phyloP scores from a whole-genome alignment of 257 asterid genomes.

The Plantago major region DNA sequence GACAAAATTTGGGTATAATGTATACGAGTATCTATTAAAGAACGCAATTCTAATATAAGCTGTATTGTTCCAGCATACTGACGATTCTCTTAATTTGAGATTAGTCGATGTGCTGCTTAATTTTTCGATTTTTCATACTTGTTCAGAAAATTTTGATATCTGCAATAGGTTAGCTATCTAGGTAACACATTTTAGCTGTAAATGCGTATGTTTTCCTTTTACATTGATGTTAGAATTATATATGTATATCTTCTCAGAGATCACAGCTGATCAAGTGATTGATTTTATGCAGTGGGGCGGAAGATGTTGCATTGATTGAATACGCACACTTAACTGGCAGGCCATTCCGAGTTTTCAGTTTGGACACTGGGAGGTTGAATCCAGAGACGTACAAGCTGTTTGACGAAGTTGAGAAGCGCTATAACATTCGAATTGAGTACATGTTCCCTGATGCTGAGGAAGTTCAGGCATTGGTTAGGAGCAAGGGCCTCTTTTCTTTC shows the following conservation, averaged over 20 bases:
- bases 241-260: not conserved
- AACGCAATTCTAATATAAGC: not conserved
- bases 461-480: slow-evolving; percentile 42
- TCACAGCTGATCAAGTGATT: slow-evolving; percentile 1
- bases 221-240: not conserved
- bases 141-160: not conserved
- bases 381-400: slow-evolving; percentile 46
- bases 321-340: slow-evolving; percentile 50
- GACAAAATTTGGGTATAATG: too few species aligned
- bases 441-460: slow-evolving; percentile 45
- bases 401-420: slow-evolving; percentile 43
- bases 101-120: too few species aligned
- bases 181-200: not conserved
- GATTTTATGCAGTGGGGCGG: slow-evolving; percentile 43
- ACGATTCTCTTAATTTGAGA: not conserved
- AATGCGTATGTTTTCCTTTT: not conserved
- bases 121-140: not conserved
- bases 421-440: slow-evolving; percentile 41
- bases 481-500: slow-evolving; percentile 48
- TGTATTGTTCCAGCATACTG: not conserved
- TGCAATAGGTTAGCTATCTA: not conserved
- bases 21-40: too few species aligned
- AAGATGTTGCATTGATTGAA: slow-evolving; percentile 51
- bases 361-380: slow-evolving; percentile 49
- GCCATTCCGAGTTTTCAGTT: slow-evolving; percentile 49